Evolutionary conservation across 805 yeast genomes (phyloP).

Genomic region (Wickerhamiella hasegawae): DNA sequence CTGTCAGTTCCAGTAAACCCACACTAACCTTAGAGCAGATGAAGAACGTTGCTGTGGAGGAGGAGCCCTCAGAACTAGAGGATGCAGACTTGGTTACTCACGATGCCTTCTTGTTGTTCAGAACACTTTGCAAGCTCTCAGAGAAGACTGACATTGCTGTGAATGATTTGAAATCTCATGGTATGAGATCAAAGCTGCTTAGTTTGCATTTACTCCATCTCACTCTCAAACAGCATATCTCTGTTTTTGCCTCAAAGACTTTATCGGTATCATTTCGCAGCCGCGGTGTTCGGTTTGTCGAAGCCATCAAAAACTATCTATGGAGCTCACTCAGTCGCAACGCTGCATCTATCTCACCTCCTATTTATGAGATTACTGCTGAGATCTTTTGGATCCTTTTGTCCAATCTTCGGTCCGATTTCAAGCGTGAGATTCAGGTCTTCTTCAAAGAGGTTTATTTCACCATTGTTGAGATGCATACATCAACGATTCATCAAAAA

Average conservation of each 20-base stretch:
- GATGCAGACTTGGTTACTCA: constrained; percentile 60
- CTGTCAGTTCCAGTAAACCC: constrained; percentile 7
- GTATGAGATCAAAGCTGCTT: constrained; percentile 77
- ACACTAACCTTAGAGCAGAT: constrained; percentile 14
- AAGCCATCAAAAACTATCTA: constrained; percentile 69
- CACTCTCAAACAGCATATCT: constrained; percentile 70
- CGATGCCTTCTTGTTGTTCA: constrained; percentile 82
- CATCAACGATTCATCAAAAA: constrained; percentile 86
- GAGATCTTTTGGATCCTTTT: constrained; percentile 88
- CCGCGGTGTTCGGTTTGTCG: constrained; percentile 40
- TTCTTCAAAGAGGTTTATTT: constrained; percentile 85
- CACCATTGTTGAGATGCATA: constrained; percentile 82
- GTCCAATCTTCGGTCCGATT: constrained; percentile 68
- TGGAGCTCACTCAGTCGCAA: constrained; percentile 75
- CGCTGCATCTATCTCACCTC: constrained; percentile 81
- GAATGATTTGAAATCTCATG: constrained; percentile 65
- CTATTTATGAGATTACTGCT: constrained; percentile 79
- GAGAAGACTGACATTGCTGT: constrained; percentile 61
- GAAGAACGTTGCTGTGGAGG: constrained; percentile 16
- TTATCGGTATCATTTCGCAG: constrained; percentile 20
- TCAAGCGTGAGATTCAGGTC: constrained; percentile 87
- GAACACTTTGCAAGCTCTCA: constrained; percentile 90
- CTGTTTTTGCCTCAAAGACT: constrained; percentile 41
- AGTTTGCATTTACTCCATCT: constrained; percentile 80
- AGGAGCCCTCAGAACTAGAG: constrained; percentile 26